phyloP scores from a whole-genome alignment of 129 eudicot species.

The Logfia minima region DNA sequence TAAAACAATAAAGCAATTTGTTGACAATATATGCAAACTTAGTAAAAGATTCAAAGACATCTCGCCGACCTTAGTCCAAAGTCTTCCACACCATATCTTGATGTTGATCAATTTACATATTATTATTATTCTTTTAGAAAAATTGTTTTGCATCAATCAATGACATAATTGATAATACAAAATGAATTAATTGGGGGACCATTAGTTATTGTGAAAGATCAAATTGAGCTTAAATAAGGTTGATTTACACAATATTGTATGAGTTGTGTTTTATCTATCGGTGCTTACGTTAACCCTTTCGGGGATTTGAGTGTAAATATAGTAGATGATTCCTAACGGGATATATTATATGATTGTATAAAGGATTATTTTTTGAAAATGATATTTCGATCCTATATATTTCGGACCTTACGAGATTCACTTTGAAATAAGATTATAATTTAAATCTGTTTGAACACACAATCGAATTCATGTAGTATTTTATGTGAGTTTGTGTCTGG shows the following conservation, averaged over 20 bases:
- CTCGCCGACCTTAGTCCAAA: slow-evolving; percentile 25
- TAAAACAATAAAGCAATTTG: slow-evolving; percentile 25
- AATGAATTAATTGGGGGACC: not conserved
- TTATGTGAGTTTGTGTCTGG: no score
- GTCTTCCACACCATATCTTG: slow-evolving; percentile 9
- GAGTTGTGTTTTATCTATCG: not conserved
- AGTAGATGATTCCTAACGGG: no score
- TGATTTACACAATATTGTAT: not conserved
- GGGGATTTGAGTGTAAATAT: no score
- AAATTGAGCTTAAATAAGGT: no score
- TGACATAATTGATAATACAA: not conserved
- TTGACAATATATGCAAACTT: slow-evolving; percentile 24
- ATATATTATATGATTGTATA: no score
- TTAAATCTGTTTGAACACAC: no score
- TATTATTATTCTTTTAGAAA: no score
- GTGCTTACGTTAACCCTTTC: not conserved
- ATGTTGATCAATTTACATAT: slow-evolving; percentile 1
- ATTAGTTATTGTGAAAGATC: not conserved
- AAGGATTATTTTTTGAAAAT: no score
- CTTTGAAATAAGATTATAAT: no score
- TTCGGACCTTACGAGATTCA: no score
- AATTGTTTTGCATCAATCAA: not conserved
- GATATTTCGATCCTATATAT: no score
- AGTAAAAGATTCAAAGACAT: not conserved
- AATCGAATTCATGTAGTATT: no score